A percentile compares a stretch with the other conserved stretches of the same genome.
Evolutionary conservation across 768 basidiomycete species (phyloP).

Genomic region (Trametes villosa): DNA sequence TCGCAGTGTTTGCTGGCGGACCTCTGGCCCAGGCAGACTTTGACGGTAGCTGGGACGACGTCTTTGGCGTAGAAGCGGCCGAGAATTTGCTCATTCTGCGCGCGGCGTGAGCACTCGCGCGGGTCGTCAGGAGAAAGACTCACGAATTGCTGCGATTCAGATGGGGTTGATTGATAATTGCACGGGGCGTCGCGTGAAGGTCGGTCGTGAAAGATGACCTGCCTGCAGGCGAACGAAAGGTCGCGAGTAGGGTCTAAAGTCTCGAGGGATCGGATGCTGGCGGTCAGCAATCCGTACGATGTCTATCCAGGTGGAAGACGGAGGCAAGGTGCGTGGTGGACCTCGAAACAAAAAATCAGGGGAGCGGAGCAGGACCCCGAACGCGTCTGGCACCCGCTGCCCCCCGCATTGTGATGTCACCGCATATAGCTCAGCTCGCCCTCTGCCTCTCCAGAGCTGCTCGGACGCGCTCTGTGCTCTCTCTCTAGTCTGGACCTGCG

Average conservation of each 20-base stretch:
- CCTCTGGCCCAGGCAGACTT: slow-evolving; percentile 93
- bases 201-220: slow-evolving; percentile 88
- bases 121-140: slow-evolving; percentile 25
- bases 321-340: slow-evolving; percentile 26
- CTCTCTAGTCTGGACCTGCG: too few relatives aligned
- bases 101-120: slow-evolving; percentile 12
- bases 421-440: too few relatives aligned
- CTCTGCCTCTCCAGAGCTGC: too few relatives aligned
- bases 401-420: slow-evolving; percentile 16
- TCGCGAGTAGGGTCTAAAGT: slow-evolving; percentile 44
- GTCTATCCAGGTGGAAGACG: slow-evolving; percentile 38
- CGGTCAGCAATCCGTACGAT: slow-evolving; percentile 36
- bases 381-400: slow-evolving; percentile 11
- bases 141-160: slow-evolving; percentile 49
- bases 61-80: slow-evolving; percentile 72
- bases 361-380: slow-evolving; percentile 23
- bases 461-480: too few relatives aligned
- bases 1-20: slow-evolving; percentile 69
- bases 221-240: slow-evolving; percentile 77
- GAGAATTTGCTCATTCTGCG: slow-evolving; percentile 93
- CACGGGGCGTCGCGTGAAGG: slow-evolving; percentile 63
- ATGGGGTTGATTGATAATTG: slow-evolving; percentile 55
- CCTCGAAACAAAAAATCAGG: slow-evolving; percentile 31
- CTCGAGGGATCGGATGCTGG: slow-evolving; percentile 35
- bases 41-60: slow-evolving; percentile 70